A percentile compares a stretch with the other conserved stretches of the same genome.
Evolutionary conservation across 345 rosid species (phyloP).

Genomic region (Capsella bursapastoris): DNA sequence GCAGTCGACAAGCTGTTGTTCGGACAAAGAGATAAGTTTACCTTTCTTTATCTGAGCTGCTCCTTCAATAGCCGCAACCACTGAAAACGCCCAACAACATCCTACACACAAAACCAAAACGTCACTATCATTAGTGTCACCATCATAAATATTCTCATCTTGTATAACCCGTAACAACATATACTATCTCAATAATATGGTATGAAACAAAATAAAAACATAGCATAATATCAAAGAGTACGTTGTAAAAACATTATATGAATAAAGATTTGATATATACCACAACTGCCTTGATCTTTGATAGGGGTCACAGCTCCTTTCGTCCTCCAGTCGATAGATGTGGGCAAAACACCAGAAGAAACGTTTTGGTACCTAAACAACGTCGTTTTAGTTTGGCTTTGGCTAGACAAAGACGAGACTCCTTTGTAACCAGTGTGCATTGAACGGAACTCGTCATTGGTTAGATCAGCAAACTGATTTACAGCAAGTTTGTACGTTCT

Average conservation of each 20-base stretch:
- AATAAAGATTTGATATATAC: slow-evolving; percentile 25
- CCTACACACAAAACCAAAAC: slow-evolving; percentile 35
- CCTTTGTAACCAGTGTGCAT: slow-evolving; percentile 46
- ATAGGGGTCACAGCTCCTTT: slow-evolving; percentile 53
- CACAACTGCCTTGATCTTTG: slow-evolving; percentile 51
- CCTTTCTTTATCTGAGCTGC: slow-evolving; percentile 59
- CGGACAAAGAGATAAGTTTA: slow-evolving; percentile 57
- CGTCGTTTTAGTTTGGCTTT: not conserved
- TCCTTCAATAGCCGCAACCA: slow-evolving; percentile 69
- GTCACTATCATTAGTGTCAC: not conserved
- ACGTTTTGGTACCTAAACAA: slow-evolving; percentile 44
- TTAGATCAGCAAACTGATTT: slow-evolving; percentile 57
- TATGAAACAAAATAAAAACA: not conserved
- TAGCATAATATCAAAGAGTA: not conserved
- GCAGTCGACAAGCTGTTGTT: slow-evolving; percentile 72
- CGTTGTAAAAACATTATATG: not conserved
- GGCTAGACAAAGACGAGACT: slow-evolving; percentile 15
- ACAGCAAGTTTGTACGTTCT: slow-evolving; percentile 48
- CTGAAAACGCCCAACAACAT: slow-evolving; percentile 83
- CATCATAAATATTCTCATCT: not conserved
- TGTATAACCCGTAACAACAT: too few relatives aligned
- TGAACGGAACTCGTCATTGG: slow-evolving; percentile 55
- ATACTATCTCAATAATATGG: not conserved
- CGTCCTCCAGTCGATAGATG: slow-evolving; percentile 48
- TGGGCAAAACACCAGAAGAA: slow-evolving; percentile 37